Evolutionary conservation across 257 asterid genomes (phyloP), one percentile per base, ranked within the genome.

Genomic region (Gynochthodes officinalis): DNA sequence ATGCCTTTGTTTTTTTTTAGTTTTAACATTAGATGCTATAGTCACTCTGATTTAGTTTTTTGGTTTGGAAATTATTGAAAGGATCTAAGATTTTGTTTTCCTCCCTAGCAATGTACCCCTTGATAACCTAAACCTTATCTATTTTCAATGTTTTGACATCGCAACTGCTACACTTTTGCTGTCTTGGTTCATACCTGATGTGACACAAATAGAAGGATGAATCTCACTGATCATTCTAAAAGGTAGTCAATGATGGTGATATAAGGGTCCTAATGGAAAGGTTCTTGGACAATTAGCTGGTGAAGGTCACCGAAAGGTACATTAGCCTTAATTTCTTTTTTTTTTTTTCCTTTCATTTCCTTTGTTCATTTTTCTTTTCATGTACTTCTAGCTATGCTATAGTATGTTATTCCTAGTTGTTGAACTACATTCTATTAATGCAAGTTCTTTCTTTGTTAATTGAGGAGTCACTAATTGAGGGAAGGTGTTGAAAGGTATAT

Each of bases 191-290:
- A 19, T 33, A 46, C 33, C 19, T 33, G 37, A 37, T 4, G 32
- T 32, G 33, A 25, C 16, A n/a, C 12, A 19, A 35, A 35, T 71
- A 50, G n/a, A 44, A 27, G 21, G 30, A 59, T 65, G 58, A 74
- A 62, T 52, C 44, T 39, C 69, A 50, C 53, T 75, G 35, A 72
- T 70, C 40, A 40, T 71, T 70, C 63, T 70, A 74, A 53, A 81
- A 93, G 98, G 98, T 93, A 69, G 98, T 93, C 58, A 93, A 93
- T 79, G 98, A 93, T 79, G 98, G 95, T 46, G 97, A 93, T 76
- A 93, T 93, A 97, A 82, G 82, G 93, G 93, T 67, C 98, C 98
- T 59, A 89, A 83, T 69, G 95, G 98, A 49, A 93, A 89, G 81
- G 95, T 93, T 78, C 81, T 93, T 82, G 97, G 96, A 76, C 96